phyloP scores from a whole-genome alignment of 2,329 filamentous ascomycete genomes.

The Botrytis medusae region DNA sequence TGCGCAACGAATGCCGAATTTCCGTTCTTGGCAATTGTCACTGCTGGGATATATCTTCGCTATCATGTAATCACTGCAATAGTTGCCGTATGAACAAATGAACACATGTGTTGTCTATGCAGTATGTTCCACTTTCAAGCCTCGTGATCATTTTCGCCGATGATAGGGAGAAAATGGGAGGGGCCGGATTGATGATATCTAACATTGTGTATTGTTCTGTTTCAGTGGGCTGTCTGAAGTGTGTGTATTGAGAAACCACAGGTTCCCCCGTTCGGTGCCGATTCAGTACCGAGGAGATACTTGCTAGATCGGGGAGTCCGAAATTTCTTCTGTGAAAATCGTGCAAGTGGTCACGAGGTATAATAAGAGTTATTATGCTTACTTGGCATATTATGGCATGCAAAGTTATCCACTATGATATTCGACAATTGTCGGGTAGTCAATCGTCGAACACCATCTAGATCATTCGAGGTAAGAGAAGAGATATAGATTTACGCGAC shows the following conservation, averaged over 20 bases:
- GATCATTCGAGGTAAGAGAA: background rate
- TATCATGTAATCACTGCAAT: background rate
- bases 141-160: background rate
- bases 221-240: background rate
- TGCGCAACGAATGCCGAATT: constrained; percentile 4
- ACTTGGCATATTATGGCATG: background rate
- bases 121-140: background rate
- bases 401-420: background rate
- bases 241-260: background rate
- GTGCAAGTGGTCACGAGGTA: background rate
- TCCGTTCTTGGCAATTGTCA: constrained; percentile 6
- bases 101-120: background rate
- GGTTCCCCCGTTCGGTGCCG: background rate
- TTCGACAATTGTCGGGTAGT: background rate
- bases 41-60: background rate
- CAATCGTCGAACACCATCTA: background rate
- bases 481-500: background rate
- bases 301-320: background rate
- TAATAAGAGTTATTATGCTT: background rate
- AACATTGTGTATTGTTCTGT: background rate
- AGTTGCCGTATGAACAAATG: background rate
- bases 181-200: background rate
- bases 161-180: background rate
- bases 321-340: background rate
- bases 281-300: background rate